Evolutionary conservation across 177 flowering plant genomes (phyloP).

Genomic region (Vitis hybrid): DNA sequence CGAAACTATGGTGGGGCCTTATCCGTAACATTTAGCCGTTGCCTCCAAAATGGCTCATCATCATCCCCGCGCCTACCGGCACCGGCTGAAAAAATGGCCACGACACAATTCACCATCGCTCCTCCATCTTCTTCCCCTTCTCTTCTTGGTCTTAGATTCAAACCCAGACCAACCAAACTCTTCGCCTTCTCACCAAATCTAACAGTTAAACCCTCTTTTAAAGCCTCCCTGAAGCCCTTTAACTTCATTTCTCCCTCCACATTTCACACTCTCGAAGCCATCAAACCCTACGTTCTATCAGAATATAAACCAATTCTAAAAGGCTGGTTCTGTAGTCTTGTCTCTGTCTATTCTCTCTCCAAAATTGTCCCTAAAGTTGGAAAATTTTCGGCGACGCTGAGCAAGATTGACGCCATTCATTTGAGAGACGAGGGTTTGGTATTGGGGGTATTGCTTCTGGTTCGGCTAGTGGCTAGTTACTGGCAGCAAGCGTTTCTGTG

Average conservation of each 20-base stretch:
- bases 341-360: constrained; percentile 77
- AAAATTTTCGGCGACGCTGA: constrained; percentile 32
- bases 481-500: constrained; percentile 85
- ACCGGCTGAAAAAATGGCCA: constrained; percentile 2
- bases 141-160: constrained; percentile 2
- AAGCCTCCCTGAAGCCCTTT: constrained; percentile 8
- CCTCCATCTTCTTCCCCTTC: constrained; percentile 1
- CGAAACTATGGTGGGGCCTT: no score
- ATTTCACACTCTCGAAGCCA: constrained; percentile 19
- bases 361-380: constrained; percentile 60
- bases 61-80: not conserved
- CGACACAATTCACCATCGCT: constrained; percentile 3
- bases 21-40: not conserved
- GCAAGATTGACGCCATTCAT: constrained; percentile 10
- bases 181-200: not conserved
- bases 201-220: not conserved
- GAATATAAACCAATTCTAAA: constrained; percentile 55
- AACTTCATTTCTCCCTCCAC: constrained; percentile 7
- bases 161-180: not conserved
- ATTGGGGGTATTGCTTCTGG: constrained; percentile 50
- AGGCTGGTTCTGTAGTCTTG: constrained; percentile 82
- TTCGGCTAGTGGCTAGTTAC: constrained; percentile 48
- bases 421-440: constrained; percentile 42
- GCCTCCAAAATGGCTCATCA: not conserved
- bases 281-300: constrained; percentile 61